Evolutionary conservation across 805 yeast species (phyloP).

Genomic region (Sugiyamaella americana): DNA sequence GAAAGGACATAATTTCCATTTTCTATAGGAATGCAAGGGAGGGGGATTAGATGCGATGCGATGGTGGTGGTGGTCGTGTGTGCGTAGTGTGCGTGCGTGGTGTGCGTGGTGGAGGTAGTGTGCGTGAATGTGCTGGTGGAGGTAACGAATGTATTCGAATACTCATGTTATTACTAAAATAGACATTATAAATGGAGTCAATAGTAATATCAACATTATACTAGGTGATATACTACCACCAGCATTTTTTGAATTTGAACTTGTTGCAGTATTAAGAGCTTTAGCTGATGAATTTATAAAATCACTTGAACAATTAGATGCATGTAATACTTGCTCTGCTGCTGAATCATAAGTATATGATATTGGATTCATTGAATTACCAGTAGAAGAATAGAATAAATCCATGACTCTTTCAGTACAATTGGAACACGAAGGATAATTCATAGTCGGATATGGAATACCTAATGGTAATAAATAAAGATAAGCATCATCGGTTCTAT

Average conservation of each 20-base stretch:
- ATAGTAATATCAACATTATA: neutral
- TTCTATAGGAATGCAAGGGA: neutral
- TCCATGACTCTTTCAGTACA: slow-evolving; percentile 26
- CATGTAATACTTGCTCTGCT: slow-evolving; percentile 18
- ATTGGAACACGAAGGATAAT: slow-evolving; percentile 21
- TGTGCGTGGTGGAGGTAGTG: too few species aligned
- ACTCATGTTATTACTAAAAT: too few species aligned
- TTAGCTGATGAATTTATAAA: slow-evolving; percentile 12
- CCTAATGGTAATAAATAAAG: slow-evolving; percentile 30
- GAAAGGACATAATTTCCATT: neutral
- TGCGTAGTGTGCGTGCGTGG: too few species aligned
- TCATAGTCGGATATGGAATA: slow-evolving; percentile 20
- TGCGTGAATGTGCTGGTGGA: too few species aligned
- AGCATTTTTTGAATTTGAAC: neutral
- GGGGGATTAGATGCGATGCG: neutral
- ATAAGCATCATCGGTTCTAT: slow-evolving; percentile 23
- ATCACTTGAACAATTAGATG: slow-evolving; percentile 17
- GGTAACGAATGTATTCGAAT: too few species aligned
- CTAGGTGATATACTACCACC: neutral
- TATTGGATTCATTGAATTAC: slow-evolving; percentile 19
- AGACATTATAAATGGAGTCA: neutral
- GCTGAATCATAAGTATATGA: slow-evolving; percentile 27
- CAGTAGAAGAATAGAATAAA: slow-evolving; percentile 23
- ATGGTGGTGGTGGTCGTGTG: neutral
- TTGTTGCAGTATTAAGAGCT: slow-evolving; percentile 3